These are phyloP conservation scores for Venturia asperata DNA, from an alignment of 2,329 filamentous ascomycete species.

Conservation along the genomic window DNA sequence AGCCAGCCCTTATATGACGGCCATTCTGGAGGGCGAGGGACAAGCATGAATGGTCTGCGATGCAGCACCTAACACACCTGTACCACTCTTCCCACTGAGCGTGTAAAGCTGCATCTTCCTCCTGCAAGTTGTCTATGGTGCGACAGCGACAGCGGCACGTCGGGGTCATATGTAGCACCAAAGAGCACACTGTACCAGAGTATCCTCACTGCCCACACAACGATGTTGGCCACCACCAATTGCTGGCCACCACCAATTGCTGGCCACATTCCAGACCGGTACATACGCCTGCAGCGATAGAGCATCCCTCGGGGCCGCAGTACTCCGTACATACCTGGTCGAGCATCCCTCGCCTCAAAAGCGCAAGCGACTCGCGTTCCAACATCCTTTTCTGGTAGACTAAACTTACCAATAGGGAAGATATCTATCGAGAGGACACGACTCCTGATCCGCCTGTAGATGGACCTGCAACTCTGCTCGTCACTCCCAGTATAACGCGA, in stretches of 20 bases:
- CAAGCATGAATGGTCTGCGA: constrained; percentile 1
- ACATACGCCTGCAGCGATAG: constrained; percentile 9
- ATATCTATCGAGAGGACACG: not conserved
- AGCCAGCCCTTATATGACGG: not conserved
- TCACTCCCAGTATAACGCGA: not conserved
- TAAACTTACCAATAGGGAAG: not conserved
- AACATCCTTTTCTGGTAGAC: constrained; percentile 1
- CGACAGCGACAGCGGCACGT: not conserved
- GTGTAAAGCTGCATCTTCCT: not conserved
- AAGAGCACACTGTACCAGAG: constrained; percentile 9
- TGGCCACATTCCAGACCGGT: not conserved
- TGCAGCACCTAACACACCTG: not conserved
- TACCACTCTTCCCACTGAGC: not conserved
- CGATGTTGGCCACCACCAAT: too few relatives aligned
- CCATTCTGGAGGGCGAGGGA: not conserved
- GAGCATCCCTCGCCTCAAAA: not conserved
- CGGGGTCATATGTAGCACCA: constrained; percentile 10
- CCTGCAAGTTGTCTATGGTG: not conserved
- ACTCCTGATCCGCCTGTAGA: not conserved
- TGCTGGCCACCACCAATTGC: not conserved
- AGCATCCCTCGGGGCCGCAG: not conserved
- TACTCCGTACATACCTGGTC: too few relatives aligned
- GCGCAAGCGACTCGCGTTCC: not conserved
- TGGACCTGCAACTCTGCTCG: not conserved
- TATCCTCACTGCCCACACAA: not conserved